Conservation (phyloP, 192 early-diverging fungal genomes). For the Funneliformis mosseae region DNA sequence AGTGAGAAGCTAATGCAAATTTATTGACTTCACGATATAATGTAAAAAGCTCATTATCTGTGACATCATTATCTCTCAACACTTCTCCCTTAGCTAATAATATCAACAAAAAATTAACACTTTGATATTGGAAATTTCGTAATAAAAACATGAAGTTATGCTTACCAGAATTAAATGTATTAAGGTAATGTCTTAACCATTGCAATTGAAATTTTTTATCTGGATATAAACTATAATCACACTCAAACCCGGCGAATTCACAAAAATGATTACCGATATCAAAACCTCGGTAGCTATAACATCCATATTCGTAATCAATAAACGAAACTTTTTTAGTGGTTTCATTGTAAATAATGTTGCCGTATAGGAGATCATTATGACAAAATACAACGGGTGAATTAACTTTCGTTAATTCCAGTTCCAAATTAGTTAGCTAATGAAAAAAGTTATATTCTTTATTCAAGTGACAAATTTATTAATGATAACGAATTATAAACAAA, state of each 20-base stretch:
- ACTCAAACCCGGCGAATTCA: conserved; percentile 96
- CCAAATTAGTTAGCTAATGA: conserved; percentile 53
- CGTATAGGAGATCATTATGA: conserved; percentile 91
- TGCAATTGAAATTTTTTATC: conserved; percentile 62
- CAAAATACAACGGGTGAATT: conserved; percentile 85
- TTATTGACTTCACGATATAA: conserved; percentile 78
- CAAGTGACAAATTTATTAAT: neutral
- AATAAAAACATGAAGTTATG: conserved; percentile 16
- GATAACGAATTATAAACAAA: neutral
- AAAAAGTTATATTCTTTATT: neutral
- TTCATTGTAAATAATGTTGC: conserved; percentile 81
- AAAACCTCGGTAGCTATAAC: conserved; percentile 82
- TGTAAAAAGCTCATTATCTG: conserved; percentile 54
- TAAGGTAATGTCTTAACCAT: conserved; percentile 82
- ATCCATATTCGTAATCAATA: conserved; percentile 96
- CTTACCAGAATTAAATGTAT: conserved; percentile 42
- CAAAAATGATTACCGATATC: conserved; percentile 98
- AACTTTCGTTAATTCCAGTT: conserved; percentile 55
- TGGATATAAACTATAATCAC: conserved; percentile 88
- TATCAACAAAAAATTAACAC: neutral
- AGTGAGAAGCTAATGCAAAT: conserved; percentile 89
- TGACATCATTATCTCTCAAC: conserved; percentile 9
- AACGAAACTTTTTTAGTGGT: conserved; percentile 66
- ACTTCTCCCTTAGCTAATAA: neutral
- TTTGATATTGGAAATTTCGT: neutral